phyloP scores from a whole-genome alignment of 192 early-diverging fungal species.

The Podochytrium sp. region DNA sequence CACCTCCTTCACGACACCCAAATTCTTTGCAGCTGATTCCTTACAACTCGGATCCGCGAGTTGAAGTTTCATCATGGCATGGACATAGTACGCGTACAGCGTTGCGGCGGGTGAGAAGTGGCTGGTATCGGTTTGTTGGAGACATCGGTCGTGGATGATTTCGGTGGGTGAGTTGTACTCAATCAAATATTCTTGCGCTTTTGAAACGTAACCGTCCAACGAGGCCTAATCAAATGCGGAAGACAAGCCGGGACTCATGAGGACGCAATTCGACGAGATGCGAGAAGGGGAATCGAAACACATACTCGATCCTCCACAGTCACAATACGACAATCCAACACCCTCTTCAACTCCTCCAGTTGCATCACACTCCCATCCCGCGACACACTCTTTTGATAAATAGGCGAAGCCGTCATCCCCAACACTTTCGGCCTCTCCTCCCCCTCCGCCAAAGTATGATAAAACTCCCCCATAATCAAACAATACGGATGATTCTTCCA shows the following conservation, averaged over 20 bases:
- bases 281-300: too few relatives aligned
- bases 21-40: conserved; percentile 1
- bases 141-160: too few relatives aligned
- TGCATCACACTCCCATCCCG: conserved; percentile 23
- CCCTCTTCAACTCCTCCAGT: conserved; percentile 39
- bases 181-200: conserved; percentile 39
- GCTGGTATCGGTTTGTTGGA: not conserved
- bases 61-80: not conserved
- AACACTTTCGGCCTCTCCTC: conserved; percentile 77
- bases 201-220: conserved; percentile 31
- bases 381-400: conserved; percentile 45
- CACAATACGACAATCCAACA: conserved; percentile 41
- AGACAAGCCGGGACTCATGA: too few relatives aligned
- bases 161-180: conserved; percentile 29
- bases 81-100: conserved; percentile 6
- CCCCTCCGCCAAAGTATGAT: conserved; percentile 51
- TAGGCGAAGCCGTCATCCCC: conserved; percentile 92
- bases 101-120: not conserved
- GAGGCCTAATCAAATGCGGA: too few relatives aligned
- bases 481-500: conserved; percentile 77
- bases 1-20: conserved; percentile 10
- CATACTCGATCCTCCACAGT: conserved; percentile 40
- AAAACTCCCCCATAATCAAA: conserved; percentile 84
- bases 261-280: too few relatives aligned
- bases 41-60: not conserved